Evolutionary conservation across 2,329 filamentous ascomycete genomes (phyloP).

Genomic region (Mycocentrospora acerina): DNA sequence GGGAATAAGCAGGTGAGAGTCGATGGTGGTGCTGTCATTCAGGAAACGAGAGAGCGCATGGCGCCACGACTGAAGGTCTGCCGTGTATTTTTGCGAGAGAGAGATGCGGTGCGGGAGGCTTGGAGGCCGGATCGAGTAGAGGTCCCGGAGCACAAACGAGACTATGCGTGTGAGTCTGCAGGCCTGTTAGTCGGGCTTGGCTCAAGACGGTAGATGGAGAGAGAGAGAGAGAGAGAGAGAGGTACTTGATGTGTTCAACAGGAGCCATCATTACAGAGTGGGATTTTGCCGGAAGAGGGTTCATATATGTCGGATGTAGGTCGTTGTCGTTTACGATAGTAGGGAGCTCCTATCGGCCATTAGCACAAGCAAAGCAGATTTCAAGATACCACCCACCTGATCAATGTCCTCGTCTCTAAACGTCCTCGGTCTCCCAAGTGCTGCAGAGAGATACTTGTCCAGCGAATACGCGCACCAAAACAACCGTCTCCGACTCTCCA

Average conservation of each 20-base stretch:
- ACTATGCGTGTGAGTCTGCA: constrained; percentile 48
- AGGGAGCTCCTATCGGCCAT: constrained; percentile 34
- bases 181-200: not conserved
- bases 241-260: constrained; percentile 47
- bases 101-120: constrained; percentile 34
- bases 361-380: not conserved
- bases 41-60: constrained; percentile 48
- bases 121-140: constrained; percentile 46
- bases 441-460: constrained; percentile 65
- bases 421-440: constrained; percentile 61
- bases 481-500: constrained; percentile 58
- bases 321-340: constrained; percentile 39
- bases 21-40: constrained; percentile 38
- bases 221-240: not conserved
- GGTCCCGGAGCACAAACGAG: constrained; percentile 47
- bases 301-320: constrained; percentile 29
- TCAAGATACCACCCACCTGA: constrained; percentile 47
- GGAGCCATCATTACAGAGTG: constrained; percentile 49
- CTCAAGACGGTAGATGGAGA: not conserved
- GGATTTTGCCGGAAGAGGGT: constrained; percentile 24
- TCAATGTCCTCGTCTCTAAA: constrained; percentile 67
- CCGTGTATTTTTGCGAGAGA: constrained; percentile 46
- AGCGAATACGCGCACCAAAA: constrained; percentile 66
- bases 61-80: constrained; percentile 50
- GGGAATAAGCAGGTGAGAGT: constrained; percentile 48